Evolutionary conservation across 192 early-diverging fungal species (phyloP), one percentile per base, ranked within the genome.

Genomic region (Entomortierella parvispora): DNA sequence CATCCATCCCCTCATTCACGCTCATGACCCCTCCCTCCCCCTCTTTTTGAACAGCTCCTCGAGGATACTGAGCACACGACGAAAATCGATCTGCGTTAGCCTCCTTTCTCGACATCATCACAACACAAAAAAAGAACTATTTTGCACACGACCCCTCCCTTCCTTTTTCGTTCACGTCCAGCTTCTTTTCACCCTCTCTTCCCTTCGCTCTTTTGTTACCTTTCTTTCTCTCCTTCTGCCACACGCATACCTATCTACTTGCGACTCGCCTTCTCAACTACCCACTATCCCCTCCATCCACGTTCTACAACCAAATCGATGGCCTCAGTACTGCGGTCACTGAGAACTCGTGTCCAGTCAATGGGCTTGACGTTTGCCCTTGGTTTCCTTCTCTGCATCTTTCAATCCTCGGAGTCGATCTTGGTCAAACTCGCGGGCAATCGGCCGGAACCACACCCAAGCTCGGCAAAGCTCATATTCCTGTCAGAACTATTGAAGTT

Each of bases 361-460:
- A 63, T 76, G 58, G 65, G 72, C 26, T 28, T 76, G n/a, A 81
- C 80, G 3, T 65, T 81, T 37, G 5, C 75, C 10, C 57, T 81
- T 3, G 71, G 71, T 18, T 81, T 81, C 44, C 59, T 81, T 11
- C 51, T 81, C 45, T 81, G 80, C 51, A 62, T 81, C 56, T 81
- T 81, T 17, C 62, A 75, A 25, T 72, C 80, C 8, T 81, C 80
- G 3, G 80, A 81, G 50, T 81, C 80, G 12, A 63, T 81, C 42
- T 46, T 81, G 5, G 80, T 81, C 52, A 69, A 74, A 33, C 31
- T 81, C n/a, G 71, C 80, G 2, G 58, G 59, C 57, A 69, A 69
- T 29, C 71, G 63, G 23, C 59, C 71, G n/a, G 80, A 75, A 2
- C 68, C 80, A n/a, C 69, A 80, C 32, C 80, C 80, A 4, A 69